Conservation (phyloP, 2,329 filamentous ascomycete genomes). For the Fusarium sp. region DNA sequence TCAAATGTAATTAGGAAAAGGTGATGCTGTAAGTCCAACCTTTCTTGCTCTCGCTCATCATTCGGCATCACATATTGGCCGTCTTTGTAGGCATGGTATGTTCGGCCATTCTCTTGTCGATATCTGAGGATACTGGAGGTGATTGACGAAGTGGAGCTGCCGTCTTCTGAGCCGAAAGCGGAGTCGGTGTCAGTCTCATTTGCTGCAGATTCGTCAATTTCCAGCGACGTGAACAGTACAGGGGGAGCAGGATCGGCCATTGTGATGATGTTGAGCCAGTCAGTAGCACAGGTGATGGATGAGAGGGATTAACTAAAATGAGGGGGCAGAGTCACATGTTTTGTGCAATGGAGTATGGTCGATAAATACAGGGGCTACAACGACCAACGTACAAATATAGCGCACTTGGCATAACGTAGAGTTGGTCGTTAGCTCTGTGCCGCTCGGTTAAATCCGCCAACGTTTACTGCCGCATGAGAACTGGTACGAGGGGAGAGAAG, state of each 20-base stretch:
- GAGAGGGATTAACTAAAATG: neutral
- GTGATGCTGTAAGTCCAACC: conserved; percentile 43
- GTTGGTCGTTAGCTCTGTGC: neutral
- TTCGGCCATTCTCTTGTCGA: conserved; percentile 48
- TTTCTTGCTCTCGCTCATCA: conserved; percentile 35
- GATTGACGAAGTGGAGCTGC: conserved; percentile 40
- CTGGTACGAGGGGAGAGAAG: neutral
- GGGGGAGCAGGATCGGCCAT: conserved; percentile 1
- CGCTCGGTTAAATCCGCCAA: neutral
- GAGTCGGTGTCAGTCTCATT: conserved; percentile 7
- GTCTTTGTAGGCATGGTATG: conserved; percentile 50
- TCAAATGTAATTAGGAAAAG: conserved; percentile 49
- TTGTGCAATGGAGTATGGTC: neutral
- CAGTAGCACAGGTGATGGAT: too few species aligned
- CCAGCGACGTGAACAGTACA: neutral
- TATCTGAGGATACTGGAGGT: conserved; percentile 43
- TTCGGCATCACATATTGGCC: conserved; percentile 39
- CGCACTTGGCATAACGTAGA: neutral
- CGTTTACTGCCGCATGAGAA: neutral
- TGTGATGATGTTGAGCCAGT: too few species aligned
- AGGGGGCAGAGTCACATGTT: neutral
- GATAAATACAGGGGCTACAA: neutral
- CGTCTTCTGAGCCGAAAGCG: neutral
- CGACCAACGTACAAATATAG: neutral
- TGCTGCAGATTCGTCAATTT: conserved; percentile 8